These are phyloP conservation scores for Podaxis mareebaensis DNA, from an alignment of 768 basidiomycete genomes.

Conservation along the genomic window DNA sequence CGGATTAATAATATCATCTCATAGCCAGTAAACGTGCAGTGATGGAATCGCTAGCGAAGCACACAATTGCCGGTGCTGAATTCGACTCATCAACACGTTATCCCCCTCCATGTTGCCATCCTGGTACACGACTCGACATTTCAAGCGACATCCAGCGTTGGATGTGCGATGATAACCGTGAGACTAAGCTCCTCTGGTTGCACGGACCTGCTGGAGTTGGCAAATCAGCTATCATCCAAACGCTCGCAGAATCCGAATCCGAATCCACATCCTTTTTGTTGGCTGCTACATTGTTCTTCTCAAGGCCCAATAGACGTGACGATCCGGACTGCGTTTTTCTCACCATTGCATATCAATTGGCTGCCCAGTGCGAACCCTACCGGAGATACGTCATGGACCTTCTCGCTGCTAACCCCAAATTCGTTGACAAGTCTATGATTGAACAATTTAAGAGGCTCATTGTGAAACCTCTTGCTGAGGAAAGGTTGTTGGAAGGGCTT, in stretches of 20 bases:
- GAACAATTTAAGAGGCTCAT: slow-evolving; percentile 19
- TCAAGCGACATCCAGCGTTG: not conserved
- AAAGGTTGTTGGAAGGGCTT: not conserved
- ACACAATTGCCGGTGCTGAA: slow-evolving; percentile 2
- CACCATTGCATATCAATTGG: slow-evolving; percentile 25
- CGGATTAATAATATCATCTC: no score
- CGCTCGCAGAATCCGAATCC: no score
- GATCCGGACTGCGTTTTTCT: slow-evolving; percentile 17
- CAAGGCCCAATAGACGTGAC: slow-evolving; percentile 4
- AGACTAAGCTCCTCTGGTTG: not conserved
- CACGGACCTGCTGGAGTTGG: not conserved
- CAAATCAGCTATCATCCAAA: slow-evolving; percentile 5
- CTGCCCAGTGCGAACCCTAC: slow-evolving; percentile 1
- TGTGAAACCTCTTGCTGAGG: slow-evolving; percentile 14
- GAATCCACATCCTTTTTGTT: not conserved
- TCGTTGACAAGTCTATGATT: slow-evolving; percentile 11
- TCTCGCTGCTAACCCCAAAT: slow-evolving; percentile 7
- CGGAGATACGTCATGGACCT: slow-evolving; percentile 9
- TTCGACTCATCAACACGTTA: slow-evolving; percentile 10
- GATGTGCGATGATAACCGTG: not conserved
- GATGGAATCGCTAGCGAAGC: not conserved
- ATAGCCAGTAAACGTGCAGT: no score
- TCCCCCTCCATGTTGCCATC: slow-evolving; percentile 3
- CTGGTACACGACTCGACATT: slow-evolving; percentile 4
- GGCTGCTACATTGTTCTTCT: slow-evolving; percentile 25